Evolutionary conservation across 257 asterid species (phyloP), one percentile per base, ranked within the genome.

Genomic region (Cynanchum wilfordii): DNA sequence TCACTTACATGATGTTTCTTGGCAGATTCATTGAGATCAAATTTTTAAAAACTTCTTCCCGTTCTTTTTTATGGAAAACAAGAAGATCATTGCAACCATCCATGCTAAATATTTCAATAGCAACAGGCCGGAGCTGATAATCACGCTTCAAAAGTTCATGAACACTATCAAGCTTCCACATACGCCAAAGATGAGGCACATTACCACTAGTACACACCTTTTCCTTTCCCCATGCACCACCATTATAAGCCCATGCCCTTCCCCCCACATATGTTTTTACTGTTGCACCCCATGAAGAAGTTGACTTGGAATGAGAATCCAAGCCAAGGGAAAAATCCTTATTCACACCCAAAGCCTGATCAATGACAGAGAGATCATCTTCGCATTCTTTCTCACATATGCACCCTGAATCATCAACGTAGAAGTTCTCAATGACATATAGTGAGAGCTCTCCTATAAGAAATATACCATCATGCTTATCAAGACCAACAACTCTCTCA

Each of bases 181-280:
- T 95, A 65, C 82, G 92, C 97, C 99, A 95, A 75, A 81, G 98
- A 88, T 95, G 99, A 77, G 99, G 98, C 74, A 87, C 92, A 76
- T 86, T 89, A 45, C 98, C 86, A 75, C 88, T 84, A 75, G 82
- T 83, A 71, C 87, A 87, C 75, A 89, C 86, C 79, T 87, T 95
- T 84, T 95, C 99, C 88, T 89, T 95, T 30, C 99, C 99, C 99
- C 99, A 95, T 38, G 98, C 98, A 74, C 99, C 99, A 77, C 99
- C 99, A 83, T 84, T 95, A 68, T 89, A 95, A 22, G 98, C 99
- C 99, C 98, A 95, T 71, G 99, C 99, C 84, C 98, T 85, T 69
- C 96, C 99, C 73, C 97, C 96, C 64, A 86, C 82, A 74, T 85
- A 88, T 73, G 91, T 78, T 83, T 84, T 95, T 36, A 76, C 87